Evolutionary conservation across 768 basidiomycete species (phyloP), one percentile per base, ranked within the genome.

Genomic region (Kwoniella pini): DNA sequence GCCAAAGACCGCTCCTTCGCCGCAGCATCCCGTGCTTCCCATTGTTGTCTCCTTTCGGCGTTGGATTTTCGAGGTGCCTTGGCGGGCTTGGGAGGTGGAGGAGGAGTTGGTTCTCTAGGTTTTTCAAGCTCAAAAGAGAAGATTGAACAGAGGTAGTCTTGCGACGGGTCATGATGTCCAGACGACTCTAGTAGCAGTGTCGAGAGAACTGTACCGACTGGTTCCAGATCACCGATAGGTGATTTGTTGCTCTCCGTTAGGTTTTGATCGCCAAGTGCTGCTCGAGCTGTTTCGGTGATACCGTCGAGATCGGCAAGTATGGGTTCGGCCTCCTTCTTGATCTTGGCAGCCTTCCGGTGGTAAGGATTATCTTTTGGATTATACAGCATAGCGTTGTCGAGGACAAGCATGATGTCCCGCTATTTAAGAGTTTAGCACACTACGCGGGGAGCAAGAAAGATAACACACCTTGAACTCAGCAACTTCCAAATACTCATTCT

Each of bases 341-440:
- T 85, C 39, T 85, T 80, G 15, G 82, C 77, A 0, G 95, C 93
- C 4, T 83, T 79, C 69, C 85, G 87, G 80, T 90, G 84, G 72
- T 86, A 86, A 0, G 82, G 64, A 0, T 88, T 86, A n/a, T 86
- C 87, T 0, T 84, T 42, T 0, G 85, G 85, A 71, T 99, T 99
- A 80, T 95, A 98, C 44, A 80, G 70, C 60, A 87, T 84, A 74
- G 94, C 96, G 71, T 99, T 99, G 69, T 91, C 86, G 67, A 92
- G 89, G 39, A 98, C 84, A 54, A 97, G 83, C 63, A 86, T 83
- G 24, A 89, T 86, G 73, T 98, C 94, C 46, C 83, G 59, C 77
- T 78, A 39, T 1, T 50, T 22, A 26, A 19, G 12, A 10, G 4
- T 31, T 61, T 57, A 72, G 63, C 64, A n/a, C n/a, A n/a, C n/a